Conservation (phyloP, 164 flowering plant species). For the Umbellularia californica region DNA sequence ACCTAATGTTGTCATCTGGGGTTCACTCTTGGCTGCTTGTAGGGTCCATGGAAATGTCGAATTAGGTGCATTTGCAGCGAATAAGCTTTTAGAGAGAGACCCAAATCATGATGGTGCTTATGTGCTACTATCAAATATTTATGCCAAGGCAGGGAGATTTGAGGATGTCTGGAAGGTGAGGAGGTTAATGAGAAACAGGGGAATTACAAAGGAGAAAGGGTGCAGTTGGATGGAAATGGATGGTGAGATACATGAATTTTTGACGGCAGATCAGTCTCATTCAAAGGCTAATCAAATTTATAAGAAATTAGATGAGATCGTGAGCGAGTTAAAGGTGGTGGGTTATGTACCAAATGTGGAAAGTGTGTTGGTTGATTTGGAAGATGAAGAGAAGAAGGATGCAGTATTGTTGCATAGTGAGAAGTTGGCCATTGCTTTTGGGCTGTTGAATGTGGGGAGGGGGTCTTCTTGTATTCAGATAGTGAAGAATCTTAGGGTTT, state of each 20-base stretch:
- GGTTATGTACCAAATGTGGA: slow-evolving; percentile 56
- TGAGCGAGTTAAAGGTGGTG: slow-evolving; percentile 34
- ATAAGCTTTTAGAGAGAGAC: slow-evolving; percentile 49
- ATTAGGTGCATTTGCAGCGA: slow-evolving; percentile 72
- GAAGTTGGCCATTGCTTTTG: slow-evolving; percentile 74
- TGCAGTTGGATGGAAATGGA: slow-evolving; percentile 59
- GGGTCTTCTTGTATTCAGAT: slow-evolving; percentile 45
- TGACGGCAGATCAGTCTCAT: slow-evolving; percentile 54
- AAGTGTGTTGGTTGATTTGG: slow-evolving; percentile 52
- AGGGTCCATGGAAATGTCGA: slow-evolving; percentile 49
- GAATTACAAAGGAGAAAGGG: slow-evolving; percentile 59
- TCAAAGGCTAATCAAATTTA: slow-evolving; percentile 45
- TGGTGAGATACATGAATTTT: slow-evolving; percentile 52
- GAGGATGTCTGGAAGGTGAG: slow-evolving; percentile 52
- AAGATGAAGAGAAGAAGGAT: slow-evolving; percentile 67
- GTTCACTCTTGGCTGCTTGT: slow-evolving; percentile 69
- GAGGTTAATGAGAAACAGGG: slow-evolving; percentile 48
- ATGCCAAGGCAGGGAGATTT: slow-evolving; percentile 62
- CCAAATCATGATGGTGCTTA: slow-evolving; percentile 78
- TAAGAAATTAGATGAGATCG: slow-evolving; percentile 47
- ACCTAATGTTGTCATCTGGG: slow-evolving; percentile 76
- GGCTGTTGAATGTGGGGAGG: slow-evolving; percentile 30
- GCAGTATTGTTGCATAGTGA: slow-evolving; percentile 69
- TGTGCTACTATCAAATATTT: slow-evolving; percentile 67
- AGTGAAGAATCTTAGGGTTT: slow-evolving; percentile 70